These are phyloP conservation scores for Microthyrium microscopicum DNA, from an alignment of 2,329 filamentous ascomycete species.

Conservation along the genomic window DNA sequence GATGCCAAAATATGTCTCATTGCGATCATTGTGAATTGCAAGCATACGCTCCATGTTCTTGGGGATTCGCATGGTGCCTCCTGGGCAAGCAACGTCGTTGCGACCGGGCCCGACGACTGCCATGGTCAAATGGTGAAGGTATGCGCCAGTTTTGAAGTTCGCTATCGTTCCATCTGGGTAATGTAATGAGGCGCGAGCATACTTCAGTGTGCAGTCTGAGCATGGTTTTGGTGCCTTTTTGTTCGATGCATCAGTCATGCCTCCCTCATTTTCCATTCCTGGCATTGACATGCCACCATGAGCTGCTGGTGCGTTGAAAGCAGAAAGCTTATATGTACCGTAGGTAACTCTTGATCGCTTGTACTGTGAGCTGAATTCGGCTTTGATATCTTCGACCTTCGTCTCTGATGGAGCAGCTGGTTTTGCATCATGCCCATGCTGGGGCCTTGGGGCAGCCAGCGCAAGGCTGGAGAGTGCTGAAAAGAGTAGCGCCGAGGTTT, in stretches of 20 bases:
- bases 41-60: slow-evolving; percentile 5
- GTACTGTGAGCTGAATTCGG: too few relatives aligned
- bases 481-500: too few relatives aligned
- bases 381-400: too few relatives aligned
- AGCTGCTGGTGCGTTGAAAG: too few relatives aligned
- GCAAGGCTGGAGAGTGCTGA: too few relatives aligned
- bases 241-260: slow-evolving; percentile 6
- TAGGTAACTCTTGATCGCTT: too few relatives aligned
- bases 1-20: slow-evolving; percentile 5
- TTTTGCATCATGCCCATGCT: too few relatives aligned
- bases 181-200: slow-evolving; percentile 2
- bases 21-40: slow-evolving; percentile 7
- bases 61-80: background rate
- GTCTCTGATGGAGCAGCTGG: too few relatives aligned
- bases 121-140: slow-evolving; percentile 5
- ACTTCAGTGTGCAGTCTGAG: slow-evolving; percentile 8
- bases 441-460: too few relatives aligned
- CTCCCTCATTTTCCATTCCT: slow-evolving; percentile 7
- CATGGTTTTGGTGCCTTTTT: slow-evolving; percentile 5
- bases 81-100: slow-evolving; percentile 4
- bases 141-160: slow-evolving; percentile 6
- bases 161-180: slow-evolving; percentile 5
- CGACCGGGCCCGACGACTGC: slow-evolving; percentile 7
- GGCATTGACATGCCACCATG: too few relatives aligned
- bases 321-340: too few relatives aligned